Evolutionary conservation across 768 basidiomycete genomes (phyloP).

Genomic region (Podaxis carcinomalis): DNA sequence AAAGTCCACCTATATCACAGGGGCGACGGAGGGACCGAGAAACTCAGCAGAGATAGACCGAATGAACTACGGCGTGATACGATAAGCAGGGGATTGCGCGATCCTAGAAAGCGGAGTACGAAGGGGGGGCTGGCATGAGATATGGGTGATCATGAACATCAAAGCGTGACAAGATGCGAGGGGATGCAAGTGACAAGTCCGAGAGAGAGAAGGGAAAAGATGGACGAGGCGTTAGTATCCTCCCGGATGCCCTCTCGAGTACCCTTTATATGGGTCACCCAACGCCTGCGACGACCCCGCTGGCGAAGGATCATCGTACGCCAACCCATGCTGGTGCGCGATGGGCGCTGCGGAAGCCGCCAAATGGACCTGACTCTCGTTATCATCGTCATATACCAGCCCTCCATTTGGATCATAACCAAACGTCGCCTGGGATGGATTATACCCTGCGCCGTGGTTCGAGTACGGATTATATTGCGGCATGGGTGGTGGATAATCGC

Average conservation of each 20-base stretch:
- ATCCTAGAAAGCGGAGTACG: background rate
- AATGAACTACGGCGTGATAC: background rate
- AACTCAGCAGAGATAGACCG: background rate
- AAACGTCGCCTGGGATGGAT: constrained; percentile 54
- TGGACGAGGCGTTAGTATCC: background rate
- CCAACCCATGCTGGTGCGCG: constrained; percentile 25
- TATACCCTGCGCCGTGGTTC: constrained; percentile 53
- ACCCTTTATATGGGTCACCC: constrained; percentile 3
- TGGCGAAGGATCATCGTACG: constrained; percentile 33
- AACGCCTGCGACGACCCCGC: constrained; percentile 1
- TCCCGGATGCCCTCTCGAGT: background rate
- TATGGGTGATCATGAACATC: constrained; percentile 5
- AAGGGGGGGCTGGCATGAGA: background rate
- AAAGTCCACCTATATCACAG: constrained; percentile 1
- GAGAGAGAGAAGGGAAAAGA: background rate
- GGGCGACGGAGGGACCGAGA: background rate
- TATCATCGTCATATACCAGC: constrained; percentile 55
- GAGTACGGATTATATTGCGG: constrained; percentile 73
- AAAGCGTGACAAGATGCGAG: background rate
- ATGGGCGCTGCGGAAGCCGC: constrained; percentile 56
- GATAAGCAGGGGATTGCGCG: background rate
- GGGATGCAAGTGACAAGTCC: background rate
- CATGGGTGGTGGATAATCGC: constrained; percentile 66
- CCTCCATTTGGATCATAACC: constrained; percentile 40
- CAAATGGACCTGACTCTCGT: constrained; percentile 60